Base-by-base conservation (phyloP, 345 rosid genomes). In the Laguncularia racemosa region DNA sequence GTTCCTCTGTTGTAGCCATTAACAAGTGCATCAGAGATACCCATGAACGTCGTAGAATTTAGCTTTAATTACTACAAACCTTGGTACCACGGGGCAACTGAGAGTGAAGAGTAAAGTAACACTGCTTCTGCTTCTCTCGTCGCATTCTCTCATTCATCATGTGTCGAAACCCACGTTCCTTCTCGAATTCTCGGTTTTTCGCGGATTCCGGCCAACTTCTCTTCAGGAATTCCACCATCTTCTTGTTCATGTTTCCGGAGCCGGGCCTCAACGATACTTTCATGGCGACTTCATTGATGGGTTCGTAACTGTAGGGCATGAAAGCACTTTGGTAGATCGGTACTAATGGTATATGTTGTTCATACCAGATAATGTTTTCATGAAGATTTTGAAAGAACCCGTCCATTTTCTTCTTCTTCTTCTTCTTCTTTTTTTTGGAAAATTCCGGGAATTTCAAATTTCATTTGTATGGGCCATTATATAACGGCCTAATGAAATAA, bases 141-240 rank as follows among this genome's bases (percentile, higher is more conserved):
- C 97, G 80, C 53, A 67, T 50, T 70, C 97, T 75, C 64, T 91
- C 97, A 51, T 72, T 81, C 74, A 87, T 50, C 85, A 68, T 79
- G 59, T 81, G 96, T 9, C 63, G 70, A 56, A 66, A 61, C 46
- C 75, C 26, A 54, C 82, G 73, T 2, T 70, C 69, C 45, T 70
- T 69, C 38, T 61, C 80, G n/a, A 64, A 52, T 14, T 67, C 78
- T 18, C 33, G 58, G 26, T 51, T 46, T 28, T 40, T 63, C 46
- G 10, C 40, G 60, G 20, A 50, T 45, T 46, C 44, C 11, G 60
- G 55, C 75, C 77, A 67, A 55, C 43, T 76, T 55, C 71, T 72
- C 61, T 38, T 76, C 63, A 74, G 18, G 60, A 87, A 71, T 20
- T 73, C 78, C 28, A 77, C 52, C 79, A 83, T 68, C 61, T 77